Evolutionary conservation across 306 rosid genomes (phyloP).

Genomic region (Abrus precatorius): DNA sequence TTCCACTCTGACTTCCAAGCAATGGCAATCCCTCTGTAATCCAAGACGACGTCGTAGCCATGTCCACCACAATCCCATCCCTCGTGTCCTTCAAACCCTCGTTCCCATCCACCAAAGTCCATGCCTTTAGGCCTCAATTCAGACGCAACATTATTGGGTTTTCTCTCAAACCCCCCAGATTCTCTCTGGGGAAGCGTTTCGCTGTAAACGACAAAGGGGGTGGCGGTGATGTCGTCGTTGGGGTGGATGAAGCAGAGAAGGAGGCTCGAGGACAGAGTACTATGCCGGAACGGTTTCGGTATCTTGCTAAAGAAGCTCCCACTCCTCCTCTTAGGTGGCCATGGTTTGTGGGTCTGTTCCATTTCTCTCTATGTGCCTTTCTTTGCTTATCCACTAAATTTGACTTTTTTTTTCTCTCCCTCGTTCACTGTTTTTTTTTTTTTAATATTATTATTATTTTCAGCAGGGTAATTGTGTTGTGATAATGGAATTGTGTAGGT

Average conservation of each 20-base stretch:
- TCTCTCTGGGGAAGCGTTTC: slow-evolving; percentile 49
- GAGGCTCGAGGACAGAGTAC: slow-evolving; percentile 68
- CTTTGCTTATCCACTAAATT: neutral
- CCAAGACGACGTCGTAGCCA: slow-evolving; percentile 42
- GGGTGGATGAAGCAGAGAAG: slow-evolving; percentile 65
- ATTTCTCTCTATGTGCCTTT: neutral
- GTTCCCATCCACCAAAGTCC: slow-evolving; percentile 48
- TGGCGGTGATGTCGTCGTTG: slow-evolving; percentile 36
- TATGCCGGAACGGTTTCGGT: slow-evolving; percentile 84
- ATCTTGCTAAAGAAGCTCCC: slow-evolving; percentile 75
- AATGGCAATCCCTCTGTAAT: slow-evolving; percentile 20
- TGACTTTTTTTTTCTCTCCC: neutral
- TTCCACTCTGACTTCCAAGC: neutral
- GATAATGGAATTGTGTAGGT: neutral
- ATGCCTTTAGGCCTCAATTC: slow-evolving; percentile 39
- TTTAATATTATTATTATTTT: neutral
- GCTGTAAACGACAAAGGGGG: slow-evolving; percentile 39
- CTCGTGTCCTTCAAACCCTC: slow-evolving; percentile 60
- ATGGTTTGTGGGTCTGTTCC: slow-evolving; percentile 69
- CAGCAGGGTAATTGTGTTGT: neutral
- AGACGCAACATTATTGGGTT: slow-evolving; percentile 40
- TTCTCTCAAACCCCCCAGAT: slow-evolving; percentile 47
- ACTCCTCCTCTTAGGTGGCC: slow-evolving; percentile 86
- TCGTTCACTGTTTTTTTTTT: neutral
- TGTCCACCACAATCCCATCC: slow-evolving; percentile 60